phyloP scores from a whole-genome alignment of 768 basidiomycete species.

The Xerocomellus intermedius region DNA sequence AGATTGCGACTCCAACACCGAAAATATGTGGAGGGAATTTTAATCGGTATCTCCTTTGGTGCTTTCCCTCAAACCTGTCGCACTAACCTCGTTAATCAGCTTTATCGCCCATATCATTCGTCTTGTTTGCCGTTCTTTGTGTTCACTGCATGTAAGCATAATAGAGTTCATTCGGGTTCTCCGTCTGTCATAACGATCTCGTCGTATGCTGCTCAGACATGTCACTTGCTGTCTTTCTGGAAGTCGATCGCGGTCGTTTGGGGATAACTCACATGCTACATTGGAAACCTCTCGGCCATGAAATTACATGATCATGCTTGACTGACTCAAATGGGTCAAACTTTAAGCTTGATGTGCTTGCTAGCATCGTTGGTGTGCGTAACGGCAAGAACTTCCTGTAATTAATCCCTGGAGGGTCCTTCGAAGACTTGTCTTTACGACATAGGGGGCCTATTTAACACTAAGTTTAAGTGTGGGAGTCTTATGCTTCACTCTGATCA shows the following conservation, averaged over 20 bases:
- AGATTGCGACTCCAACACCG: slow-evolving; percentile 25
- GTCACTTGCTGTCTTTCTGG: background rate
- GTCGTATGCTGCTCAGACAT: background rate
- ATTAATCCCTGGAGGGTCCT: slow-evolving; percentile 1
- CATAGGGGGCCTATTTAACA: slow-evolving; percentile 2
- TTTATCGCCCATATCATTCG: background rate
- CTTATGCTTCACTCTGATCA: slow-evolving; percentile 3
- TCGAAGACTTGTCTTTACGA: slow-evolving; percentile 6
- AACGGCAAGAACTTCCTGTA: background rate
- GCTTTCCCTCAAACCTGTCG: background rate
- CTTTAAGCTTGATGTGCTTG: slow-evolving; percentile 18
- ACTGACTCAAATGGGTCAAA: slow-evolving; percentile 14
- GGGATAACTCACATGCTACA: slow-evolving; percentile 1
- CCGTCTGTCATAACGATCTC: slow-evolving; percentile 1
- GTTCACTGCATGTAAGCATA: slow-evolving; percentile 18
- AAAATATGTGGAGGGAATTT: slow-evolving; percentile 34
- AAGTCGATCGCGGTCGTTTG: slow-evolving; percentile 7
- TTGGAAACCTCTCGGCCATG: background rate
- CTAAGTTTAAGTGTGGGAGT: slow-evolving; percentile 4
- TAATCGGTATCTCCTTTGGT: slow-evolving; percentile 17
- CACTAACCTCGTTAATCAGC: slow-evolving; percentile 2
- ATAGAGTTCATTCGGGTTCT: slow-evolving; percentile 8
- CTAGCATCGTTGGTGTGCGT: background rate
- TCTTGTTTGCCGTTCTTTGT: slow-evolving; percentile 14
- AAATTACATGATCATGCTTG: slow-evolving; percentile 5